A percentile compares a stretch with the other conserved stretches of the same genome.
These are phyloP conservation scores for Xylariaceae sp. DNA, from an alignment of 2,329 filamentous ascomycete species.

Conservation along the genomic window DNA sequence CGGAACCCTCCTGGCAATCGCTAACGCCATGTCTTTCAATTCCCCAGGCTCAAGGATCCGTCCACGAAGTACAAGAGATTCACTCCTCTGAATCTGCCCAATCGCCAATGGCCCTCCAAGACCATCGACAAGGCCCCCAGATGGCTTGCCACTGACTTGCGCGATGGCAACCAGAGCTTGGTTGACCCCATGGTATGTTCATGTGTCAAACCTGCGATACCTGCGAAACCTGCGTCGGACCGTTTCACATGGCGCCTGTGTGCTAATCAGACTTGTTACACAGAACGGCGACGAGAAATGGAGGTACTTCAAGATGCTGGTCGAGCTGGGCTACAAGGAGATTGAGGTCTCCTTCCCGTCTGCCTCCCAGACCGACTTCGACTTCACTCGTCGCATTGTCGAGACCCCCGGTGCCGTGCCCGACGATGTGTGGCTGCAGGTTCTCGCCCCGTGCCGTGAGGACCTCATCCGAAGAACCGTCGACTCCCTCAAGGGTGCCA, in stretches of 20 bases:
- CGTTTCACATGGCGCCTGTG: not conserved
- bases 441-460: constrained; percentile 84
- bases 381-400: constrained; percentile 83
- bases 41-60: constrained; percentile 41
- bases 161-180: constrained; percentile 92
- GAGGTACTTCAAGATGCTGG: constrained; percentile 90
- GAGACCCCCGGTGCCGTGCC: constrained; percentile 78
- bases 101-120: constrained; percentile 80
- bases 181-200: constrained; percentile 79
- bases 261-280: constrained; percentile 10
- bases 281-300: constrained; percentile 93
- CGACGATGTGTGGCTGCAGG: constrained; percentile 87
- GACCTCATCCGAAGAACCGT: constrained; percentile 88
- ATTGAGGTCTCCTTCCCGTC: constrained; percentile 96
- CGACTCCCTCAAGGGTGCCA: constrained; percentile 79
- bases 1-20: not conserved
- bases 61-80: constrained; percentile 73
- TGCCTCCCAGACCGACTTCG: constrained; percentile 90
- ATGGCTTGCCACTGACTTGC: constrained; percentile 83
- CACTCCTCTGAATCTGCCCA: constrained; percentile 58
- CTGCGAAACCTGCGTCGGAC: not conserved
- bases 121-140: constrained; percentile 77
- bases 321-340: constrained; percentile 91
- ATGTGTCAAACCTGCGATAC: too few species aligned
- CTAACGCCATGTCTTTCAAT: not conserved